These are phyloP conservation scores for Leucosporidium creatinivorum DNA, from an alignment of 768 basidiomycete species.

Conservation along the genomic window DNA sequence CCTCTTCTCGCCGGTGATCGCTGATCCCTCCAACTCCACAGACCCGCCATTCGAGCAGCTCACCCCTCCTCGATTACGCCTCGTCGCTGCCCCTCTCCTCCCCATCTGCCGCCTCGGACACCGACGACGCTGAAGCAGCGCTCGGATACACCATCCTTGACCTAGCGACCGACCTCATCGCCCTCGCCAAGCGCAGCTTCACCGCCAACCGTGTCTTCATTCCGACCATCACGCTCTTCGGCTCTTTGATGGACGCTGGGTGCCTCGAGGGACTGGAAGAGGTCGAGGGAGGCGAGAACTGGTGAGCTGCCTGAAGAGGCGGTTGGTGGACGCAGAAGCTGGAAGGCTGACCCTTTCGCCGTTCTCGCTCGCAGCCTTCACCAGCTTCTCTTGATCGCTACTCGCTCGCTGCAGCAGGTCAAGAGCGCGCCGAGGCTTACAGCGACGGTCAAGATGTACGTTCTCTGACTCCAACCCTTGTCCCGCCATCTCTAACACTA, in stretches of 20 bases:
- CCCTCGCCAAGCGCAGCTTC: conserved; percentile 51
- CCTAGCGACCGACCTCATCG: conserved; percentile 57
- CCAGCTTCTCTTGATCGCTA: conserved; percentile 52
- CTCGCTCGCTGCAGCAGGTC: conserved; percentile 58
- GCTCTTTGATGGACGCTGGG: conserved; percentile 63
- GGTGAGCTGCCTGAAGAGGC: conserved; percentile 10
- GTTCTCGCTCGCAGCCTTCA: conserved; percentile 40
- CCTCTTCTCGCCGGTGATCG: not conserved
- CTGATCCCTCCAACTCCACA: conserved; percentile 12
- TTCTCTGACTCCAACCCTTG: too few relatives aligned
- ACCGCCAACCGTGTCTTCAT: conserved; percentile 65
- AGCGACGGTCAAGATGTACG: conserved; percentile 76
- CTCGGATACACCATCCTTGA: conserved; percentile 48
- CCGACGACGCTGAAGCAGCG: conserved; percentile 26
- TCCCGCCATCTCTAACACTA: too few relatives aligned
- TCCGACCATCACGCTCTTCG: conserved; percentile 72
- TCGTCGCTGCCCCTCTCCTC: conserved; percentile 59
- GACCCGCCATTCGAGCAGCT: conserved; percentile 35
- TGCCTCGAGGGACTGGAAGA: conserved; percentile 43
- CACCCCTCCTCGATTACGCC: conserved; percentile 43
- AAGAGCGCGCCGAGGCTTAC: conserved; percentile 78
- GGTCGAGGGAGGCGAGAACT: conserved; percentile 9
- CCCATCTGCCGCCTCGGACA: conserved; percentile 52
- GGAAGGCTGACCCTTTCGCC: not conserved
- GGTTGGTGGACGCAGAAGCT: too few relatives aligned